Percentiles rank a stretch among this genome's conserved stretches.
Evolutionary conservation across 306 rosid genomes (phyloP).

Genomic region (Alnus rubra): DNA sequence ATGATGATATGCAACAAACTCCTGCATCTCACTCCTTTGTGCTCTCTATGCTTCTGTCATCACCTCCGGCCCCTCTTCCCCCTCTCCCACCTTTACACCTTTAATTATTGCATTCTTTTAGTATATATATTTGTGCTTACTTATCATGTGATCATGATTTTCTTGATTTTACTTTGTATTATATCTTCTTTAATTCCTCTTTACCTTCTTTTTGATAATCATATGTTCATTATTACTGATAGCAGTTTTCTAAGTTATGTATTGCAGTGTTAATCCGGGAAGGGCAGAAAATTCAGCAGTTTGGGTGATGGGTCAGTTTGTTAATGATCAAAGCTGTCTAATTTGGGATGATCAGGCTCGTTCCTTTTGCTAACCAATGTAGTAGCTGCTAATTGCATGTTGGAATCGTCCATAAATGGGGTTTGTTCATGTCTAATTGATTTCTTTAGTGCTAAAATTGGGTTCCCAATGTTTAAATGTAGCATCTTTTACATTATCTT

Average conservation of each 20-base stretch:
- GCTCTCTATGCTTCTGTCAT: conserved; percentile 76
- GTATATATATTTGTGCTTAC: too few species aligned
- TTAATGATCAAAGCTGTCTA: neutral
- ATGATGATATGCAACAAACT: conserved; percentile 48
- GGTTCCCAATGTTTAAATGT: too few species aligned
- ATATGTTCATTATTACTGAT: neutral
- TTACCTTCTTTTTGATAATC: neutral
- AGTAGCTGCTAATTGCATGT: too few species aligned
- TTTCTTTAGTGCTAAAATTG: too few species aligned
- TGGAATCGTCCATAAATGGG: too few species aligned
- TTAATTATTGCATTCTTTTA: neutral
- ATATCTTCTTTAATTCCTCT: too few species aligned
- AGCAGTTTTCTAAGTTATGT: neutral
- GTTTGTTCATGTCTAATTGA: too few species aligned
- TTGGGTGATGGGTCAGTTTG: neutral
- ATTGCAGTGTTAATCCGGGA: neutral
- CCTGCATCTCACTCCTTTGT: conserved; percentile 55
- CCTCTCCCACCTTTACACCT: neutral
- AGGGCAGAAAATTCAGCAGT: neutral
- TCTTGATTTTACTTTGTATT: too few species aligned
- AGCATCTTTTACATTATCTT: too few species aligned
- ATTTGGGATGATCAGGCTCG: neutral
- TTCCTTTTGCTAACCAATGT: neutral
- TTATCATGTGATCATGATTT: too few species aligned
- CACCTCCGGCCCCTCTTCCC: conserved; percentile 28